phyloP scores from a whole-genome alignment of 768 basidiomycete genomes.

The Leucocoprinus sp. region DNA sequence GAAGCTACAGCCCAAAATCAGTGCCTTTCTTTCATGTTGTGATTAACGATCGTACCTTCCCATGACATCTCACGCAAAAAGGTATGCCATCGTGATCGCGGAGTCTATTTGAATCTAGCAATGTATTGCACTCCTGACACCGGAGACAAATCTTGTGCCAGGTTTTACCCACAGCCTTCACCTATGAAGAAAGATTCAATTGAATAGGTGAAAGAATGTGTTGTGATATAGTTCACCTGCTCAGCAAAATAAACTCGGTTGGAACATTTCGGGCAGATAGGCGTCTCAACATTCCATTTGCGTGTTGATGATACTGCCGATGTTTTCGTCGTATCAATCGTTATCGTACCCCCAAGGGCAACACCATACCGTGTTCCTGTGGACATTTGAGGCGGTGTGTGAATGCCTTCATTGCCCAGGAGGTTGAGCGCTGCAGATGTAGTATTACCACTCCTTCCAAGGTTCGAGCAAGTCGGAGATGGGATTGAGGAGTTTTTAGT shows the following conservation, averaged over 20 bases:
- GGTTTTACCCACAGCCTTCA: constrained; percentile 74
- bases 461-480: not conserved
- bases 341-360: constrained; percentile 31
- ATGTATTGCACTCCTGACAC: constrained; percentile 63
- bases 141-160: constrained; percentile 73
- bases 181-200: constrained; percentile 30
- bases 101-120: constrained; percentile 63
- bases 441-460: constrained; percentile 2
- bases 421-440: constrained; percentile 13
- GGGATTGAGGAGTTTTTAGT: not conserved
- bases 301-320: constrained; percentile 29
- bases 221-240: constrained; percentile 37
- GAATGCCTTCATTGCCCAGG: constrained; percentile 15
- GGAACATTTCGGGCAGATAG: constrained; percentile 58
- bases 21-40: not conserved
- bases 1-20: constrained; percentile 33
- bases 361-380: constrained; percentile 66
- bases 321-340: constrained; percentile 27
- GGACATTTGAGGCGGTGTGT: constrained; percentile 24
- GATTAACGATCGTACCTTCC: constrained; percentile 36
- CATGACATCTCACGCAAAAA: constrained; percentile 65
- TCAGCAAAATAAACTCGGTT: constrained; percentile 84
- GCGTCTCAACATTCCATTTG: constrained; percentile 50
- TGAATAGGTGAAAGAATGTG: not conserved
- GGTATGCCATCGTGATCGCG: constrained; percentile 72